These are phyloP conservation scores for Psophocarpus tetragonolobus DNA, from an alignment of 306 rosid species.

Conservation along the genomic window DNA sequence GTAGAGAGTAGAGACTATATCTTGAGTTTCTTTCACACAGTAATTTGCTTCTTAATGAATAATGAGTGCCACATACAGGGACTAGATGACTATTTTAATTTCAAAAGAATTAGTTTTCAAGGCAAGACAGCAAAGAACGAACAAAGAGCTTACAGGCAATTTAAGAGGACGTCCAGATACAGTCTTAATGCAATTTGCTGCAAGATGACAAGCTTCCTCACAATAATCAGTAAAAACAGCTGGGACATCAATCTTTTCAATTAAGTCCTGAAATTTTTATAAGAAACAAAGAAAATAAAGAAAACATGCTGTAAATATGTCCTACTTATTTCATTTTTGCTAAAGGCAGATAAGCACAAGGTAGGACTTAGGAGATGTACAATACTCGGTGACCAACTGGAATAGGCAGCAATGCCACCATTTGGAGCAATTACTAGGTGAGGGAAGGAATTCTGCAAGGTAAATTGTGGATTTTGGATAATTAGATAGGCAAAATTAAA, in stretches of 20 bases:
- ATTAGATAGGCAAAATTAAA: conserved; percentile 9
- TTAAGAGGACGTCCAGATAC: conserved; percentile 52
- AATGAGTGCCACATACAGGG: neutral
- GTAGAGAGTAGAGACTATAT: neutral
- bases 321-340: neutral
- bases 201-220: conserved; percentile 96
- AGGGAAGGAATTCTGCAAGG: conserved; percentile 63
- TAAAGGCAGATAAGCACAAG: conserved; percentile 4
- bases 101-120: neutral
- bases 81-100: neutral
- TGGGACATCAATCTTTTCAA: conserved; percentile 58
- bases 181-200: conserved; percentile 65
- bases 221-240: conserved; percentile 84
- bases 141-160: conserved; percentile 57
- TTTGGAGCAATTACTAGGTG: conserved; percentile 81
- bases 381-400: conserved; percentile 87
- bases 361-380: conserved; percentile 45
- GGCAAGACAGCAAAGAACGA: neutral
- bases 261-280: conserved; percentile 56
- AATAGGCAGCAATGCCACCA: conserved; percentile 86
- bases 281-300: conserved; percentile 22
- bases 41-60: neutral
- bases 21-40: neutral
- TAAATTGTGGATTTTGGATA: conserved; percentile 2
- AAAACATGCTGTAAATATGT: neutral